phyloP scores from a whole-genome alignment of 768 basidiomycete species.

The Pleurotus giganteus region DNA sequence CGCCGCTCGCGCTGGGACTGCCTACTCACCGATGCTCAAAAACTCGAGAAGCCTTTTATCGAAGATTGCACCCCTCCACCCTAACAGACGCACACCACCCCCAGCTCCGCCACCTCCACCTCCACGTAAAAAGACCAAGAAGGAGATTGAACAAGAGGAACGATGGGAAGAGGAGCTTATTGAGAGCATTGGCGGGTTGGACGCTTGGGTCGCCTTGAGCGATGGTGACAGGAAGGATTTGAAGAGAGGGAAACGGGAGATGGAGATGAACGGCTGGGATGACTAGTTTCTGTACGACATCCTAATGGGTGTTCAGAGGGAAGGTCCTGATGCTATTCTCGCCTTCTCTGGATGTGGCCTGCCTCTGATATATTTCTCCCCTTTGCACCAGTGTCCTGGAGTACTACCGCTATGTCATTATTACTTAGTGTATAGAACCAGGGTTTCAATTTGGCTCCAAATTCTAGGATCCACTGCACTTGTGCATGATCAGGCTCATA shows the following conservation, averaged over 20 bases:
- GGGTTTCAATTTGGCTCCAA: too few species aligned
- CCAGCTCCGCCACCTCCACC: slow-evolving; percentile 70
- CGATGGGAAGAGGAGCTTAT: slow-evolving; percentile 78
- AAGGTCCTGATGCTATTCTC: background rate
- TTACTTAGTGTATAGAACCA: too few species aligned
- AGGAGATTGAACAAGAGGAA: slow-evolving; percentile 73
- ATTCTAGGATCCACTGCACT: too few species aligned
- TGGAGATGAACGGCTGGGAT: slow-evolving; percentile 61
- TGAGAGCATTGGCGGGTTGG: slow-evolving; percentile 70
- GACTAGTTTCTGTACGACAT: slow-evolving; percentile 35
- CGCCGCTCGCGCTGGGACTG: slow-evolving; percentile 21
- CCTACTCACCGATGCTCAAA: slow-evolving; percentile 67
- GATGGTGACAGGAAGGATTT: slow-evolving; percentile 52
- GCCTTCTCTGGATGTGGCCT: too few species aligned
- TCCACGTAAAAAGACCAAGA: slow-evolving; percentile 77
- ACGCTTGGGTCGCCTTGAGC: slow-evolving; percentile 46
- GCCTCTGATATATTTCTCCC: too few species aligned
- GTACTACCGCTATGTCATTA: too few species aligned
- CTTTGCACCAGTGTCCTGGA: too few species aligned
- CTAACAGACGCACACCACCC: slow-evolving; percentile 70
- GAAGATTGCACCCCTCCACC: slow-evolving; percentile 73
- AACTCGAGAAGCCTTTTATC: slow-evolving; percentile 61
- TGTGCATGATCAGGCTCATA: too few species aligned
- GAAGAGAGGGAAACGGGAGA: slow-evolving; percentile 59
- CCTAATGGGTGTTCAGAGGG: background rate